Evolutionary conservation across 1,284 basidiomycete genomes (phyloP).

Genomic region (Coniferiporia weirii): DNA sequence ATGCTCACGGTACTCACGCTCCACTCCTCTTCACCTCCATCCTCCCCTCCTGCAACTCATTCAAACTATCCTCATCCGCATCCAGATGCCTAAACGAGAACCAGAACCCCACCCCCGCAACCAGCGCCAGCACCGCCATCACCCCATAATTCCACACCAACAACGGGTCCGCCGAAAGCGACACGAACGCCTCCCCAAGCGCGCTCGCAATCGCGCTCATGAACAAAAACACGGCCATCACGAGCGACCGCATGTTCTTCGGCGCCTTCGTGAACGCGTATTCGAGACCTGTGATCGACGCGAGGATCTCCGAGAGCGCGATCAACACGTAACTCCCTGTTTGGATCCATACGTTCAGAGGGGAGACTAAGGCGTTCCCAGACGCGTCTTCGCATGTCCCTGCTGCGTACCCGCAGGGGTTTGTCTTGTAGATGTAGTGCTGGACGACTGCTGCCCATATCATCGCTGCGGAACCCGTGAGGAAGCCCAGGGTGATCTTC

Average conservation of each 20-base stretch:
- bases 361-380: constrained; percentile 18
- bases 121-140: constrained; percentile 35
- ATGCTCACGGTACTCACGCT: too few relatives aligned
- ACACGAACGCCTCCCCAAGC: constrained; percentile 58
- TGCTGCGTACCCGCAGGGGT: constrained; percentile 59
- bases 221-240: constrained; percentile 73
- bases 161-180: constrained; percentile 39
- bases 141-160: constrained; percentile 50
- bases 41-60: constrained; percentile 33
- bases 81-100: constrained; percentile 56
- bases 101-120: constrained; percentile 56
- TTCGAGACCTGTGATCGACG: constrained; percentile 81
- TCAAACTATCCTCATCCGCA: constrained; percentile 55
- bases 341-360: constrained; percentile 19
- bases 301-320: constrained; percentile 75
- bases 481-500: constrained; percentile 42
- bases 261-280: constrained; percentile 89
- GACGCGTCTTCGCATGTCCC: constrained; percentile 45
- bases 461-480: constrained; percentile 34
- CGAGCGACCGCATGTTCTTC: constrained; percentile 75
- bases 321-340: constrained; percentile 49
- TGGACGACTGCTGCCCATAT: constrained; percentile 61
- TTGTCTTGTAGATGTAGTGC: constrained; percentile 69
- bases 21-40: too few relatives aligned
- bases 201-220: constrained; percentile 59